phyloP scores from a whole-genome alignment of 495 filamentous ascomycete species.

The Umbilicaria muhlenbergii region DNA sequence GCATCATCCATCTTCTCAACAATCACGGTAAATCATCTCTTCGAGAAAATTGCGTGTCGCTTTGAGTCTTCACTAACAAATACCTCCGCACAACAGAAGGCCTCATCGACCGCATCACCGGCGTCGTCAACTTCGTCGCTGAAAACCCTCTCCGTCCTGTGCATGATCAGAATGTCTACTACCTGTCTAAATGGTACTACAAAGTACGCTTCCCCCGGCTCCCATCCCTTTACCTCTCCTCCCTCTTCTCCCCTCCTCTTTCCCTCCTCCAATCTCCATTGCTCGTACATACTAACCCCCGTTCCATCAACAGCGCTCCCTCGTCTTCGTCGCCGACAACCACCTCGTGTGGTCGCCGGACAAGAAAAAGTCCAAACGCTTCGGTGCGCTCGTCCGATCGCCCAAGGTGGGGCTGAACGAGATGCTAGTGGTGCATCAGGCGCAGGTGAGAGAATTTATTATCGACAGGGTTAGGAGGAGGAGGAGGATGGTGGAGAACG shows the following conservation, averaged over 20 bases:
- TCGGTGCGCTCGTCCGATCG: slow-evolving; percentile 44
- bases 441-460: slow-evolving; percentile 41
- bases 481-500: slow-evolving; percentile 21
- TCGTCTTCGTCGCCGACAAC: slow-evolving; percentile 53
- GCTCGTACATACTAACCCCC: not conserved
- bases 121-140: slow-evolving; percentile 37
- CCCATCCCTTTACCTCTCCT: too few relatives aligned
- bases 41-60: not conserved
- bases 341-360: slow-evolving; percentile 58
- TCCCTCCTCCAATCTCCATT: not conserved
- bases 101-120: slow-evolving; percentile 36
- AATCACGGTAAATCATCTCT: slow-evolving; percentile 36
- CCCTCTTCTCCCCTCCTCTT: not conserved
- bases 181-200: slow-evolving; percentile 57
- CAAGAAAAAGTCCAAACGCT: slow-evolving; percentile 50
- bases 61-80: not conserved
- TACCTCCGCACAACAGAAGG: slow-evolving; percentile 17
- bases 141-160: slow-evolving; percentile 39
- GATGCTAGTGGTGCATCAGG: slow-evolving; percentile 46
- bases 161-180: slow-evolving; percentile 43
- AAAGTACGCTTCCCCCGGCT: slow-evolving; percentile 22
- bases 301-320: slow-evolving; percentile 34
- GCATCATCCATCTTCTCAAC: slow-evolving; percentile 51
- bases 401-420: slow-evolving; percentile 35
- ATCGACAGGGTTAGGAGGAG: slow-evolving; percentile 21